Conservation (phyloP, 1,284 basidiomycete genomes). For the Ganoderma boninense region DNA sequence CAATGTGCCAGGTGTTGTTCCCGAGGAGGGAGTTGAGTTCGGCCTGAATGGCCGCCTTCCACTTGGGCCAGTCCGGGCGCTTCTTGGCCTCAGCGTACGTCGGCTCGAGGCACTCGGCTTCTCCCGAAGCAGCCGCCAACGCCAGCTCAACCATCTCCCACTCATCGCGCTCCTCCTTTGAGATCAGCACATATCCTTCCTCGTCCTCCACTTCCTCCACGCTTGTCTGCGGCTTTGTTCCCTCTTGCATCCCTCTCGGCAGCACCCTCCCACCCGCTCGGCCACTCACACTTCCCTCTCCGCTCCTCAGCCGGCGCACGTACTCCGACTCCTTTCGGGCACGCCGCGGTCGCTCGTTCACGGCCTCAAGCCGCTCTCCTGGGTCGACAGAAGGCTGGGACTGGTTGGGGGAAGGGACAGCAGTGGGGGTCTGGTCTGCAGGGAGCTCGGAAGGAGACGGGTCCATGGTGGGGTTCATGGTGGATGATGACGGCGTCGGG, state of each 20-base stretch:
- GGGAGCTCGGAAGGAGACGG: no score
- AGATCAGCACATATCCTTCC: constrained; percentile 2
- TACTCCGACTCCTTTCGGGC: neutral
- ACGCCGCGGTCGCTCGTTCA: neutral
- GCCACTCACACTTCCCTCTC: constrained; percentile 3
- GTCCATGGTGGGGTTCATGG: neutral
- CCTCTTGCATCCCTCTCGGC: constrained; percentile 9
- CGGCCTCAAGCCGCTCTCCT: neutral
- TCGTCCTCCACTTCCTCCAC: constrained; percentile 18
- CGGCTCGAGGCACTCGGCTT: constrained; percentile 29
- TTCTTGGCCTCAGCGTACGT: constrained; percentile 31
- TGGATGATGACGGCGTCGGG: no score
- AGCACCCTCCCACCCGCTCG: neutral
- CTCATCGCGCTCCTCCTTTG: constrained; percentile 7
- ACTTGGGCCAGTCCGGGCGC: constrained; percentile 34
- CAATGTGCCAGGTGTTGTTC: constrained; percentile 38
- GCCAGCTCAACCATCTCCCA: constrained; percentile 20
- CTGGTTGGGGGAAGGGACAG: neutral
- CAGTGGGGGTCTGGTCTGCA: no score
- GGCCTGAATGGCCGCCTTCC: constrained; percentile 15
- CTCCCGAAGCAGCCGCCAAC: constrained; percentile 21
- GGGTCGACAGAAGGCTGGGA: neutral
- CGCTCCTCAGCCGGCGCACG: constrained; percentile 1
- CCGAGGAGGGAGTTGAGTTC: constrained; percentile 36
- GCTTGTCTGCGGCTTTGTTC: neutral